Percentiles rank a stretch among this genome's conserved stretches.
phyloP scores from a whole-genome alignment of 179 eudicot species.

The Actinidia arguta region DNA sequence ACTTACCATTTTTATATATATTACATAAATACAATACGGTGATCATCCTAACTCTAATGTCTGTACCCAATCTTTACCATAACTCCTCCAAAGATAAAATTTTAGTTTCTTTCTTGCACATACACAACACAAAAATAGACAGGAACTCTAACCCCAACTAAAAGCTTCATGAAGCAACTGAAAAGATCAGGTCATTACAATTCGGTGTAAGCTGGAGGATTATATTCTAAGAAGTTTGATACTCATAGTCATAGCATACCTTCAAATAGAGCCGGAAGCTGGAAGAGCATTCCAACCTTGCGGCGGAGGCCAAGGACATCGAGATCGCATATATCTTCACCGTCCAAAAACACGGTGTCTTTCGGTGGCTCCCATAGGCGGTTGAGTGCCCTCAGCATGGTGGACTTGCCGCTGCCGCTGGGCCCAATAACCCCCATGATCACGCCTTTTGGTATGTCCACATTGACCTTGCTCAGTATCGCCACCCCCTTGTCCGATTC shows the following conservation, averaged over 20 bases:
- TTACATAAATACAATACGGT: no score
- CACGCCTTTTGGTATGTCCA: slow-evolving; percentile 69
- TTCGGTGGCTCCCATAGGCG: slow-evolving; percentile 85
- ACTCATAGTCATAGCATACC: slow-evolving; percentile 52
- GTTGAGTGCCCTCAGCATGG: slow-evolving; percentile 75
- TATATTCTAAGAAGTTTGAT: no score
- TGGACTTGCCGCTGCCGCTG: slow-evolving; percentile 92
- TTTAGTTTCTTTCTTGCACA: no score
- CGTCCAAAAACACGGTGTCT: slow-evolving; percentile 72
- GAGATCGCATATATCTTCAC: slow-evolving; percentile 59
- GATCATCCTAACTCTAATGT: no score
- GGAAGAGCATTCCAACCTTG: slow-evolving; percentile 90
- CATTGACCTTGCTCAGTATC: slow-evolving; percentile 54
- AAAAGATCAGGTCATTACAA: no score
- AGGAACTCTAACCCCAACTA: no score
- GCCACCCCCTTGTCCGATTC: slow-evolving; percentile 46
- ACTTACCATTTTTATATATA: no score
- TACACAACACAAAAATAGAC: no score
- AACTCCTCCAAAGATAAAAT: no score
- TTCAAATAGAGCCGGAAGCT: slow-evolving; percentile 81
- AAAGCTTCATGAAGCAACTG: no score
- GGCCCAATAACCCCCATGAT: slow-evolving; percentile 91
- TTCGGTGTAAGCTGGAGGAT: no score
- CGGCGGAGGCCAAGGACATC: slow-evolving; percentile 82
- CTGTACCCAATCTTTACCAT: no score